Conservation (phyloP, 208 protist genomes). For the Phytomonas sp. region DNA sequence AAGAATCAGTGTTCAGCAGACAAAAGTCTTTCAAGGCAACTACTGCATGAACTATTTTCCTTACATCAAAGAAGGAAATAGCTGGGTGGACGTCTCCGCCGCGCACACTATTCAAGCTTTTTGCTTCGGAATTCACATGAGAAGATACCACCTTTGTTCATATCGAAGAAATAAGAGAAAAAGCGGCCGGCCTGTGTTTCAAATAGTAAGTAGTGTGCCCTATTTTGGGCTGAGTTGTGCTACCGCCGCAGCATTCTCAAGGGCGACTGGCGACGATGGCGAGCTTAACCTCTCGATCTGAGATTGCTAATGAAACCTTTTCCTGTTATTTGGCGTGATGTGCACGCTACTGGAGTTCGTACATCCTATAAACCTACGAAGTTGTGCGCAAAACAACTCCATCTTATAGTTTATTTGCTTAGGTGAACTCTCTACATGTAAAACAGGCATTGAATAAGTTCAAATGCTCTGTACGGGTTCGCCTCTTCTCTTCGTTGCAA, state of each 20-base stretch:
- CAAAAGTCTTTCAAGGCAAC: constrained; percentile 55
- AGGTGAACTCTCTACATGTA: background rate
- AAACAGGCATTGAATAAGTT: background rate
- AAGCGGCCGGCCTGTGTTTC: background rate
- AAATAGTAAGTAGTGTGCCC: background rate
- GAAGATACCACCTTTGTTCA: background rate
- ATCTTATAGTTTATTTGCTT: background rate
- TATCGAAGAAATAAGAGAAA: background rate
- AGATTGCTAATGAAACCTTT: background rate
- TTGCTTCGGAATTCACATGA: background rate
- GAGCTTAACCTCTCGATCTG: background rate
- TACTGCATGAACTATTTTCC: constrained; percentile 55
- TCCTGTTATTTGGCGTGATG: background rate
- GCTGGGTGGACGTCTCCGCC: constrained; percentile 18
- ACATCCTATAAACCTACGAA: background rate
- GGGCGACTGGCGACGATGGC: background rate
- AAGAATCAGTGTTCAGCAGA: constrained; percentile 61
- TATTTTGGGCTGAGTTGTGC: background rate
- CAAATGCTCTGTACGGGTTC: background rate
- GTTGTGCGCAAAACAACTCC: background rate
- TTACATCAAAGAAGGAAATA: constrained; percentile 36
- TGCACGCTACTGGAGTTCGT: background rate
- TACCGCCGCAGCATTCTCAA: background rate
- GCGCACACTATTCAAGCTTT: constrained; percentile 13
- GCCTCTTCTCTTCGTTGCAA: constrained; percentile 5